Conservation (phyloP, 495 filamentous ascomycete genomes). For the Trichoderma orchidacearum region DNA sequence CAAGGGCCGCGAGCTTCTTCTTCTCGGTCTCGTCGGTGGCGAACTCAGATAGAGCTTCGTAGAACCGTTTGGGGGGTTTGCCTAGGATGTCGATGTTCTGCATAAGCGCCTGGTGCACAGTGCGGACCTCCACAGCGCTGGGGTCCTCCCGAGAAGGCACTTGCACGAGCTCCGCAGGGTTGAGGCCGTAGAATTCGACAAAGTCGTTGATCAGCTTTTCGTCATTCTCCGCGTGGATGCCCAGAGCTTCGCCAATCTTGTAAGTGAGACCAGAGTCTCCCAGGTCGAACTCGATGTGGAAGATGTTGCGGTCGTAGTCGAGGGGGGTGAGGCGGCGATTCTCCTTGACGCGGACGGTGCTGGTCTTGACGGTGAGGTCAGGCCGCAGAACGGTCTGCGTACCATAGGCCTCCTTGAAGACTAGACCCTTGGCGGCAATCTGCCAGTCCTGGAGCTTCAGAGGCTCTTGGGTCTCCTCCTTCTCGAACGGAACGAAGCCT, state of each 20-base stretch:
- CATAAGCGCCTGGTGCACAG: constrained; percentile 80
- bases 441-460: constrained; percentile 59
- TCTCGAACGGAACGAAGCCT: constrained; percentile 74
- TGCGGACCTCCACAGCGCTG: constrained; percentile 68
- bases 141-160: constrained; percentile 78
- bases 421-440: constrained; percentile 70
- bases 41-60: constrained; percentile 80
- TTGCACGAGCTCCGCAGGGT: constrained; percentile 73
- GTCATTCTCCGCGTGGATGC: constrained; percentile 92
- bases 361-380: constrained; percentile 74
- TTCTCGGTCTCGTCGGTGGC: constrained; percentile 72
- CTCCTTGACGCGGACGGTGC: constrained; percentile 81
- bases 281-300: constrained; percentile 98
- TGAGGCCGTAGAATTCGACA: constrained; percentile 76
- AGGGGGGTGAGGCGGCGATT: constrained; percentile 81
- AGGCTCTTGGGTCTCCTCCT: constrained; percentile 54
- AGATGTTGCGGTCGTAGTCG: constrained; percentile 95
- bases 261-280: constrained; percentile 82
- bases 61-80: constrained; percentile 92
- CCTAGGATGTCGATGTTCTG: constrained; percentile 97
- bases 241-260: constrained; percentile 95
- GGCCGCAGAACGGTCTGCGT: constrained; percentile 64
- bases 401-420: constrained; percentile 88
- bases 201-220: constrained; percentile 64
- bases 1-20: constrained; percentile 62